Base-by-base conservation (phyloP, 2,329 filamentous ascomycete genomes). In the Grosmannia huntii region DNA sequence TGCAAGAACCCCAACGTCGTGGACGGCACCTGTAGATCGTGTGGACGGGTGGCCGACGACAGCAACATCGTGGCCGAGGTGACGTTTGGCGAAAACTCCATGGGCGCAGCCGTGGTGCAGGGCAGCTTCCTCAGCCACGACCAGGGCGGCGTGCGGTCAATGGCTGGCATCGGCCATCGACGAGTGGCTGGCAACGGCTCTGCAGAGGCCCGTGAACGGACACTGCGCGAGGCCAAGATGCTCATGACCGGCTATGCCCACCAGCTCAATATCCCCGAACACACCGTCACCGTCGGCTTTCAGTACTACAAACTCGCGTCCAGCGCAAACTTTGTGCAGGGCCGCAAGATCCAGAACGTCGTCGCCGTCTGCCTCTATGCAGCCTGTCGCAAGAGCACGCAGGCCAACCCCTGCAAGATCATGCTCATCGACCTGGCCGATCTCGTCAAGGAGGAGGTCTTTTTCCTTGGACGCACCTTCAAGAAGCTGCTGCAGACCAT, bases 371-470 rank as follows among this genome's bases (percentile, higher is more conserved):
- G 89, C 68, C 78, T 99, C 33, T 99, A 97, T 65, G 86, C 89
- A 58, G 90, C 90, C 16, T 95, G 90, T 67, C 84, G 94, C 61
- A 83, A 86, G 57, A 83, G 89, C 61, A 82, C 62, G 16, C 62
- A 62, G 46, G 62, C 62, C 16, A 64, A 83, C 50, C 84, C 85
- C 27, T 95, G 94, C 68, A 87, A 86, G 49, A 79, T 94, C 64
- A 91, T 99, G 86, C 79, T 99, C 50, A 97, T 99, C 69, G 94
- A 99, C 69, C 84, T 99, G 68, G 89, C 94, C 14, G 94, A 99
- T 68, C 79, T 92, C 60, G 75, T 78, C 58, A 80, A 81, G 74
- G 83, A 94, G 68, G 96, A 96, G 65, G 92, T 99, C 27, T 99
- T 95, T 73, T 86, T 89, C 62, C 80, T 99, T 16, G 94, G 94